Evolutionary conservation across 164 flowering plant genomes (phyloP), one percentile per base, ranked within the genome.

Genomic region (Vitis vinifera): DNA sequence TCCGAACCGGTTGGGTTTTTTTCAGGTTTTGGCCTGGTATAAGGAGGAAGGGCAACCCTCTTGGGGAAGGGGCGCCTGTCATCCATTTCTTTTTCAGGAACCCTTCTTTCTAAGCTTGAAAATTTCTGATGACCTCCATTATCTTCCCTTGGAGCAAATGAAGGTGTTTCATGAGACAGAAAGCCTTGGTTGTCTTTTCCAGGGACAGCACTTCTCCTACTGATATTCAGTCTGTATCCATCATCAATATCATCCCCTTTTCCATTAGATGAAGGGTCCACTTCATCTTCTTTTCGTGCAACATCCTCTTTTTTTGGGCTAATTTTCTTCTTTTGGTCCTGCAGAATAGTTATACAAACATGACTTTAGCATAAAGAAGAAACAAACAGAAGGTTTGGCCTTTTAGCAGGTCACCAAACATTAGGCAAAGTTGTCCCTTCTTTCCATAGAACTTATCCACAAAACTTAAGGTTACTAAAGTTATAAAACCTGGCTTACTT

Each of bases 41-140:
- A 87, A 63, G 89, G 89, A 8, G 91, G 91, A 57, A 81, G 86
- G 19, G 80, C 58, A 15, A 58, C 58, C 49, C 74, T 70, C 44
- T 59, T 61, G 59, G 27, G 48, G 3, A 56, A 61, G 1, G 79
- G 78, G 66, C 68, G 79, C 64, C 50, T 68, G 29, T 29, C 61
- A 2, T 77, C 77, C 47, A 44, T 59, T 55, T 77, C 76, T 53
- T 78, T 77, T 48, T 67, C 73, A 2, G 71, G 64, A 29, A 52
- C 29, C 9, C 75, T 71, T 49, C 62, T 29, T 51, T 15, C 66
- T 44, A 74, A 68, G 11, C 68, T 47, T 51, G 71, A 67, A 50
- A 56, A 55, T 51, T 8, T 57, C 47, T 70, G 65, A 30, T 59
- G 48, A 23, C 55, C 44, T 47, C 56, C 59, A 30, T 49, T 62